Percentiles rank a stretch among this genome's conserved stretches.
These are phyloP conservation scores for Beauveria bassiana DNA, from an alignment of 2,329 filamentous ascomycete genomes.

Conservation along the genomic window DNA sequence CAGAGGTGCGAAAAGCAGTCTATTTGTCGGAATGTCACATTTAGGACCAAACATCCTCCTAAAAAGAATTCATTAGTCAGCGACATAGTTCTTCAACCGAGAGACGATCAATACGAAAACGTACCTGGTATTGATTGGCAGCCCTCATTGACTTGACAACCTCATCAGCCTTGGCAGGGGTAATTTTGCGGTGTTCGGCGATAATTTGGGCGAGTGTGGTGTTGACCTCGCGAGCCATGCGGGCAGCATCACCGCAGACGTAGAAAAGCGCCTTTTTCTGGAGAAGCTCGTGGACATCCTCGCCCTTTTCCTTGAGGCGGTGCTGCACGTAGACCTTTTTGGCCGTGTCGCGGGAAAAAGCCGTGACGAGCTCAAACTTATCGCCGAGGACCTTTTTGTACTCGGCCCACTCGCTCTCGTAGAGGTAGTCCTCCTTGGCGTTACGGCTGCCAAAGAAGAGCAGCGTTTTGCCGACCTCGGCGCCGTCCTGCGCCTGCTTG, in stretches of 20 bases:
- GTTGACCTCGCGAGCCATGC: constrained; percentile 95
- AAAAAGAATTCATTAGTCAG: constrained; percentile 10
- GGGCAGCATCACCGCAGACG: constrained; percentile 93
- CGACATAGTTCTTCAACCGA: not conserved
- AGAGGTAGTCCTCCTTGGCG: constrained; percentile 82
- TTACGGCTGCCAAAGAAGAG: constrained; percentile 96
- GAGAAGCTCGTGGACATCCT: constrained; percentile 81
- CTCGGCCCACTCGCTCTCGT: constrained; percentile 85
- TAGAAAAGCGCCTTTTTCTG: constrained; percentile 90
- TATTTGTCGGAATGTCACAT: not conserved
- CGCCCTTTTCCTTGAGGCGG: constrained; percentile 71
- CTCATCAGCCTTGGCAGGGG: constrained; percentile 85
- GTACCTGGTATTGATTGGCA: constrained; percentile 90
- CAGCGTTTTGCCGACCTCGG: constrained; percentile 77
- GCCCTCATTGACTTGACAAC: constrained; percentile 95
- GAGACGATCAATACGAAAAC: constrained; percentile 17
- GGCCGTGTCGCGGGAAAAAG: constrained; percentile 82
- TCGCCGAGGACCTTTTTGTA: constrained; percentile 79
- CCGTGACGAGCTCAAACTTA: constrained; percentile 82
- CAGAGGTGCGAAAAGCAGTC: not conserved
- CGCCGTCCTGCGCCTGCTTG: constrained; percentile 69
- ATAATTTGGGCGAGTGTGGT: constrained; percentile 80
- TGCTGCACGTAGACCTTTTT: constrained; percentile 98
- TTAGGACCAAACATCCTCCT: constrained; percentile 68
- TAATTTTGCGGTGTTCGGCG: constrained; percentile 70